Conservation (phyloP, 1,284 basidiomycete species). For the Trametes pubescens region DNA sequence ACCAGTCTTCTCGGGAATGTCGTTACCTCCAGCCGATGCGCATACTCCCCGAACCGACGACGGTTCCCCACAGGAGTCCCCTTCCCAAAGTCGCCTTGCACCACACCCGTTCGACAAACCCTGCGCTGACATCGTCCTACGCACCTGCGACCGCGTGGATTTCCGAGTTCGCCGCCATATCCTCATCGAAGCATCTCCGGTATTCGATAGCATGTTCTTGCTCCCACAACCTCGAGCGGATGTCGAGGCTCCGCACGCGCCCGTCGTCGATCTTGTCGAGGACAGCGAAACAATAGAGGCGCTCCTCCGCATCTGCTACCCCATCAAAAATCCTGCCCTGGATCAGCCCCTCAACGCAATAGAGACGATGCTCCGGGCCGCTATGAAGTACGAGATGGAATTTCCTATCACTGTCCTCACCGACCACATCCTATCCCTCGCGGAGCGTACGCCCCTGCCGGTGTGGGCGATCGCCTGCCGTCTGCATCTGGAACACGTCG, state of each 20-base stretch:
- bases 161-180: slow-evolving; percentile 26
- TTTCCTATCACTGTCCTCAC: slow-evolving; percentile 12
- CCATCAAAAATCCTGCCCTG: slow-evolving; percentile 27
- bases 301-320: slow-evolving; percentile 50
- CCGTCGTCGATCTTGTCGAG: slow-evolving; percentile 43
- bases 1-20: not conserved
- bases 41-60: not conserved
- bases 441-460: not conserved
- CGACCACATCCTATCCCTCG: slow-evolving; percentile 10
- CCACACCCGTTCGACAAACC: slow-evolving; percentile 22
- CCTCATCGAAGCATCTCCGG: slow-evolving; percentile 18
- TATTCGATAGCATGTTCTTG: slow-evolving; percentile 24
- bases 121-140: slow-evolving; percentile 27
- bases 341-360: not conserved
- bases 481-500: slow-evolving; percentile 46
- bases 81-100: not conserved
- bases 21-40: not conserved
- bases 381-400: slow-evolving; percentile 30
- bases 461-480: slow-evolving; percentile 25
- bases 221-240: not conserved
- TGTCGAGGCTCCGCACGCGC: not conserved
- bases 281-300: slow-evolving; percentile 40
- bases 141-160: slow-evolving; percentile 17
- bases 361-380: slow-evolving; percentile 10
- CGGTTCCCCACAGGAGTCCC: not conserved